Percentiles rank a stretch among this genome's conserved stretches.
Conservation (phyloP, 768 basidiomycete species). For the Pholiota molesta region DNA sequence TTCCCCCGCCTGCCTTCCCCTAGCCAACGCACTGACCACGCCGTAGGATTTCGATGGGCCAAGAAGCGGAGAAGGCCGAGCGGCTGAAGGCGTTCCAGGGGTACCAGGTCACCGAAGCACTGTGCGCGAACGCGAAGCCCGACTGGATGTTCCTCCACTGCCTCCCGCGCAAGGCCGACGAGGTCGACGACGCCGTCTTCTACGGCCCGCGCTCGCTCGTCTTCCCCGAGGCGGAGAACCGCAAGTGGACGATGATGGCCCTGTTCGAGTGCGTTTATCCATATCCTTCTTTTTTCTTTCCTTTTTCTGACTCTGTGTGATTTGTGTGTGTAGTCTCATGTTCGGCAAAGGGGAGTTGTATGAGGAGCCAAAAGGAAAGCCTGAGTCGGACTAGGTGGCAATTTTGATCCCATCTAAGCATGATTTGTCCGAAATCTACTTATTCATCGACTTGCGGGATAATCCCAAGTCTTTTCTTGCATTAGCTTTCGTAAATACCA, state of each 20-base stretch:
- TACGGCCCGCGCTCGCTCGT: conserved; percentile 87
- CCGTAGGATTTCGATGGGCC: conserved; percentile 96
- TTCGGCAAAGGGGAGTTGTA: conserved; percentile 7
- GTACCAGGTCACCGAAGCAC: conserved; percentile 90
- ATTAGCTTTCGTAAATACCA: no score
- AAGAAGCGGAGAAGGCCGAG: conserved; percentile 90
- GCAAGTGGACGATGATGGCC: conserved; percentile 97
- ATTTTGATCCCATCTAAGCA: not conserved
- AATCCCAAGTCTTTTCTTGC: no score
- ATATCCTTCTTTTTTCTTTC: conserved; percentile 9
- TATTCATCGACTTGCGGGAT: no score
- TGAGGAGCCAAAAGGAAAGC: not conserved
- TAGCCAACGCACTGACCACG: not conserved
- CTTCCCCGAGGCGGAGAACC: conserved; percentile 94
- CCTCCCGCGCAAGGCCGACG: conserved; percentile 87
- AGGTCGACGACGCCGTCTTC: conserved; percentile 93
- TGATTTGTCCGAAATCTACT: no score
- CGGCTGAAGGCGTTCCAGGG: conserved; percentile 86
- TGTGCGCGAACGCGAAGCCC: conserved; percentile 86
- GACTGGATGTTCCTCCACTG: conserved; percentile 97
- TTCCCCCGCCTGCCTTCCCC: not conserved
- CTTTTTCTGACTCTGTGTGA: not conserved
- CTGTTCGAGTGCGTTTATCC: conserved; percentile 72
- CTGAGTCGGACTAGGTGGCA: no score
- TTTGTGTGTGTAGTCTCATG: conserved; percentile 1